Evolutionary conservation across 768 basidiomycete species (phyloP).

Genomic region (Hericium alpestre): DNA sequence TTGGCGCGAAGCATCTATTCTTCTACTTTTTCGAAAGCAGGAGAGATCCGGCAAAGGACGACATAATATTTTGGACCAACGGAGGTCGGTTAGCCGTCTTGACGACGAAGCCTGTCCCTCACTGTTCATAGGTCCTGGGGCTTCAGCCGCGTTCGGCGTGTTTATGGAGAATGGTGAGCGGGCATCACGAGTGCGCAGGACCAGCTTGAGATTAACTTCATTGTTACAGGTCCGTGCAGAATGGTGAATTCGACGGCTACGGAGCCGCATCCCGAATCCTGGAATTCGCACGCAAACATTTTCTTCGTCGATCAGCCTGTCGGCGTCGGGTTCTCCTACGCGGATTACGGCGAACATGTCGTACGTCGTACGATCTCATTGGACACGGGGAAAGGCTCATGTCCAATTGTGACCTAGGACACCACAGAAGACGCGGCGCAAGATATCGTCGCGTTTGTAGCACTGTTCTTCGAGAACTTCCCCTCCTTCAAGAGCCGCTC

Average conservation of each 20-base stretch:
- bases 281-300: conserved; percentile 58
- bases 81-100: too few relatives aligned
- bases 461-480: conserved; percentile 70
- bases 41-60: conserved; percentile 20
- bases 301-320: conserved; percentile 35
- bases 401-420: conserved; percentile 24
- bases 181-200: not conserved
- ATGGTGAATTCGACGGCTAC: conserved; percentile 38
- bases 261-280: conserved; percentile 46
- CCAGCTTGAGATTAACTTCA: not conserved
- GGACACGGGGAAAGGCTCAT: not conserved
- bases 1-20: conserved; percentile 53
- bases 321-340: conserved; percentile 28
- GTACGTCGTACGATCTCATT: conserved; percentile 22
- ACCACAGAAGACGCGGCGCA: conserved; percentile 59
- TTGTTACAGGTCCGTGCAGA: conserved; percentile 39
- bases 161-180: conserved; percentile 39
- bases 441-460: conserved; percentile 61
- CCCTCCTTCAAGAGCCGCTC: conserved; percentile 54
- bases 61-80: conserved; percentile 27
- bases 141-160: conserved; percentile 23
- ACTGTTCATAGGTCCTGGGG: too few relatives aligned
- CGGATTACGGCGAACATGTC: conserved; percentile 50
- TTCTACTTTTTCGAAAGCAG: conserved; percentile 54
- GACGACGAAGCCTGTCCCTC: too few relatives aligned